Percentiles rank a stretch among this genome's conserved stretches.
These are phyloP conservation scores for Hymenoscyphus albidus DNA, from an alignment of 2,329 filamentous ascomycete genomes.

Conservation along the genomic window DNA sequence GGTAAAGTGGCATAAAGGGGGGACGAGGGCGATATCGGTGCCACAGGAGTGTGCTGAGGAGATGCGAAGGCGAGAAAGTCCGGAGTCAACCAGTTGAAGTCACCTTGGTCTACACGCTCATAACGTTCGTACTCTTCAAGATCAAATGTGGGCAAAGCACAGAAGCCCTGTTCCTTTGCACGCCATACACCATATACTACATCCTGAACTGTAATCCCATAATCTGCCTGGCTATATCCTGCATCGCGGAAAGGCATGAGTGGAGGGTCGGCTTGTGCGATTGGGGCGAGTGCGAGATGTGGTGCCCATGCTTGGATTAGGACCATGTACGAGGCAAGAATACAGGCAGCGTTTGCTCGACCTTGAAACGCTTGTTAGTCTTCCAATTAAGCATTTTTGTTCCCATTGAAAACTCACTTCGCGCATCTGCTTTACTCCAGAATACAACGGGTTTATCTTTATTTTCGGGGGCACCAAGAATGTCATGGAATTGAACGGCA, in stretches of 20 bases:
- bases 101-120: constrained; percentile 94
- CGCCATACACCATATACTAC: constrained; percentile 99
- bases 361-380: constrained; percentile 46
- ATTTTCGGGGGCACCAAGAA: constrained; percentile 86
- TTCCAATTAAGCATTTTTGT: constrained; percentile 14
- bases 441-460: constrained; percentile 89
- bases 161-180: constrained; percentile 92
- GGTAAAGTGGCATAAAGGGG: constrained; percentile 73
- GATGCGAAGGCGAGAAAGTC: constrained; percentile 95
- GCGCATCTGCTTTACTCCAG: constrained; percentile 88
- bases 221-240: constrained; percentile 97
- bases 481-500: constrained; percentile 91
- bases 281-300: constrained; percentile 89
- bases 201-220: constrained; percentile 91
- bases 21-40: constrained; percentile 67
- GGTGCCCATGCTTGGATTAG: constrained; percentile 97
- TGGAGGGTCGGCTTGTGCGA: constrained; percentile 93
- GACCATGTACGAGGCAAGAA: constrained; percentile 98
- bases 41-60: constrained; percentile 75
- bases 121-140: constrained; percentile 95
- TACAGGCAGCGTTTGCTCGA: constrained; percentile 88
- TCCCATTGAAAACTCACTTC: constrained; percentile 58
- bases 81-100: constrained; percentile 99
- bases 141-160: constrained; percentile 88
- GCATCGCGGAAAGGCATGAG: constrained; percentile 99